phyloP scores from a whole-genome alignment of 805 yeast species.

The Clavispora asparagi region DNA sequence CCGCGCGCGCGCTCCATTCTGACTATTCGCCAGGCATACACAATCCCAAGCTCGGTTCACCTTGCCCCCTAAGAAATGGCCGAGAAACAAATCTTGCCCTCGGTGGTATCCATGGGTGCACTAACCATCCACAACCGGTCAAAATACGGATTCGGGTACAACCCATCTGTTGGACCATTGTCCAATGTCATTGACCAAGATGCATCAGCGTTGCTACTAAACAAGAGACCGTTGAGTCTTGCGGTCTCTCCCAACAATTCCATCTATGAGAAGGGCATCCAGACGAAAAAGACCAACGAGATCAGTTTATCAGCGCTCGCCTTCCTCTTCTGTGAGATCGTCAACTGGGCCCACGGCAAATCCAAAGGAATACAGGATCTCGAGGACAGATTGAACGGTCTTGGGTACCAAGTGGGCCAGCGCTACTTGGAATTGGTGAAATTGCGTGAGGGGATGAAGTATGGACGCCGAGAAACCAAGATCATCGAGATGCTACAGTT shows the following conservation, averaged over 20 bases:
- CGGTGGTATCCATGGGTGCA: conserved; percentile 13
- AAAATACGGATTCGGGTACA: conserved; percentile 36
- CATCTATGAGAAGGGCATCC: conserved; percentile 62
- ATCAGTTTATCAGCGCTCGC: conserved; percentile 64
- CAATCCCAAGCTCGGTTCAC: too few relatives aligned
- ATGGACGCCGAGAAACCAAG: conserved; percentile 61
- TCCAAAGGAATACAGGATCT: conserved; percentile 65
- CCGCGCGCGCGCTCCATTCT: not conserved
- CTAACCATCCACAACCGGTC: conserved; percentile 14
- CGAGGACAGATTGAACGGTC: conserved; percentile 51
- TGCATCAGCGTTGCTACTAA: conserved; percentile 30
- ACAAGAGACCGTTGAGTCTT: conserved; percentile 25
- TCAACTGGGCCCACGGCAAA: conserved; percentile 56
- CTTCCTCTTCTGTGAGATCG: conserved; percentile 64
- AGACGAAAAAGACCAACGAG: conserved; percentile 60
- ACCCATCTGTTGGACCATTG: conserved; percentile 38
- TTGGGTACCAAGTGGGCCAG: conserved; percentile 77
- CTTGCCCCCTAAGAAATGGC: conserved; percentile 4
- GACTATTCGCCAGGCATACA: too few relatives aligned
- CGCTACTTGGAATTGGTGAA: conserved; percentile 65
- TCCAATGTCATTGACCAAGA: conserved; percentile 36
- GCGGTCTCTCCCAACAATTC: conserved; percentile 34
- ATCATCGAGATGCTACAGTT: conserved; percentile 67
- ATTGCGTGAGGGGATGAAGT: conserved; percentile 56
- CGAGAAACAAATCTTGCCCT: conserved; percentile 14